These are phyloP conservation scores for Penstemon davidsonii DNA, from an alignment of 257 asterid species.

Conservation along the genomic window DNA sequence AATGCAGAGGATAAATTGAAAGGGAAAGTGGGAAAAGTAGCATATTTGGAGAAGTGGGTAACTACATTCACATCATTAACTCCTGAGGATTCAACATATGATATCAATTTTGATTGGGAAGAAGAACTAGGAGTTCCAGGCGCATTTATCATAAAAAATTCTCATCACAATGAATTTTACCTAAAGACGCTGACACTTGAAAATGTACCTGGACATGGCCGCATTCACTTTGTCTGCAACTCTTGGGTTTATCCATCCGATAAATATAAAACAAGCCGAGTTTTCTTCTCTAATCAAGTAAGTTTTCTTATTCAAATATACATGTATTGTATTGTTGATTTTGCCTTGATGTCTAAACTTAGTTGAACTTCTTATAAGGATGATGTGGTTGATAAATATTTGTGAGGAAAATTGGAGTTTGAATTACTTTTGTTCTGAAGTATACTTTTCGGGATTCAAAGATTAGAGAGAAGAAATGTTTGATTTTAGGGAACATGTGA, in stretches of 20 bases:
- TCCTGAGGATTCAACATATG: constrained; percentile 45
- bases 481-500: no score
- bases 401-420: no score
- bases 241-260: constrained; percentile 53
- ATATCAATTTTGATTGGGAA: constrained; percentile 42
- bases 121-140: constrained; percentile 45
- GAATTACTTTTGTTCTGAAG: no score
- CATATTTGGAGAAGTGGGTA: constrained; percentile 54
- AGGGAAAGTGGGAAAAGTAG: constrained; percentile 55
- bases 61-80: constrained; percentile 34
- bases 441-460: no score
- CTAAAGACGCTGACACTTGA: constrained; percentile 55
- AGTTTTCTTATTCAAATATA: no score
- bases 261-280: constrained; percentile 35
- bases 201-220: constrained; percentile 41
- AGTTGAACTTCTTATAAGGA: no score
- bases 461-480: no score
- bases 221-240: constrained; percentile 54
- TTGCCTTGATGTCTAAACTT: no score
- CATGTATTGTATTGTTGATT: no score
- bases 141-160: constrained; percentile 41
- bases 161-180: constrained; percentile 46
- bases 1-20: constrained; percentile 40
- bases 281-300: constrained; percentile 50
- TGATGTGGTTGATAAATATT: no score